Evolutionary conservation across 192 early-diverging fungal species (phyloP), one percentile per base, ranked within the genome.

Genomic region (Backusella australiensis): DNA sequence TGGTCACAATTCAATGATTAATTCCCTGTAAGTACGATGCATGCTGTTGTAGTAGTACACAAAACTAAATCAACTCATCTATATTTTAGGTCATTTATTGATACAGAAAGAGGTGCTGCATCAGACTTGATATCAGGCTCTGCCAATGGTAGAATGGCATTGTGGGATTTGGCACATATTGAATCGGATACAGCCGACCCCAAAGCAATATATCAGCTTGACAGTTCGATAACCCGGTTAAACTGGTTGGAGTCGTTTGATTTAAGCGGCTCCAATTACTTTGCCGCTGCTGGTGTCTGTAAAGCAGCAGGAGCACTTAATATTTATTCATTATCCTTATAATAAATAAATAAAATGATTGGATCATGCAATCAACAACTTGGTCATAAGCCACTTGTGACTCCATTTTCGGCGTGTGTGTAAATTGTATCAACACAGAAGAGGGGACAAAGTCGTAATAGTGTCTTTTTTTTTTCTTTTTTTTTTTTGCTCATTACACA

Each of bases 1-100:
- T 67, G 76, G 73, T 4, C 80, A 81, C 72, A 67, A 67, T 23
- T 63, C 53, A 7, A 75, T 81, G 72, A 74, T 78, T 8, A 81
- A 70, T 65, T 63, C 73, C 36, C 44, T 81, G 80, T 78, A 72
- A 78, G 77, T 74, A 32, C 1, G 2, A 67, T 15, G 53, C 26
- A 35, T 69, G 1, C 15, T 3, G 29, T 19, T 69, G 4, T 6
- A 21, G 6, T 53, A 17, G 19, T 6, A 53, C 17, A 29, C 21
- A 0, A 34, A 36, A 17, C 5, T 34, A 17, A 34, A 68, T n/a
- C 42, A 44, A 19, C 1, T 32, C 49, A n/a, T 32, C 3, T 34
- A 34, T 8, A 41, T 63, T 4, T 11, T 63, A 69, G 75, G 11
- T 65, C 75, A 21, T 76, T 71, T 42, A 35, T 71, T 6, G 21